A percentile compares a stretch with the other conserved stretches of the same genome.
Conservation (phyloP, 768 basidiomycete genomes). For the Candolleomyces eurysporus region DNA sequence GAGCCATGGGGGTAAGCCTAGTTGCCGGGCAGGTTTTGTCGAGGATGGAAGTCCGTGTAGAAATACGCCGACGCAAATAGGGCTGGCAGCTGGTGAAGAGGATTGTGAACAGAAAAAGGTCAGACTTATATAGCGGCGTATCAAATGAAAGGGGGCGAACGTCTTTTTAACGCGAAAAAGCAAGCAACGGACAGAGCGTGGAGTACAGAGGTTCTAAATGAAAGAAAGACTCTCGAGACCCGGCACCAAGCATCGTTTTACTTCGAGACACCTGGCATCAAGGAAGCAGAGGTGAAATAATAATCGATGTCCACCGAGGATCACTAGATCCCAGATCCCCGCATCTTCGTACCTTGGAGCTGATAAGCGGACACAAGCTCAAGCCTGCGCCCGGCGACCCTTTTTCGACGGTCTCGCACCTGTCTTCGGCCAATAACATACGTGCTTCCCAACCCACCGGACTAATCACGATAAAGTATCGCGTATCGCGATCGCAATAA, state of each 20-base stretch:
- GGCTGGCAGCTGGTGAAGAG: background rate
- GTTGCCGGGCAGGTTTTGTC: background rate
- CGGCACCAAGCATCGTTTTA: background rate
- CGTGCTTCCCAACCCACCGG: conserved; percentile 1
- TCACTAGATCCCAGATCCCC: conserved; percentile 10
- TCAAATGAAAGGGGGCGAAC: background rate
- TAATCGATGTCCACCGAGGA: conserved; percentile 7
- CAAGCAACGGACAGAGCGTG: conserved; percentile 8
- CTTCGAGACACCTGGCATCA: conserved; percentile 3
- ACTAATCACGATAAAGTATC: conserved; percentile 7
- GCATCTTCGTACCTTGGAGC: background rate
- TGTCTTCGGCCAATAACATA: background rate
- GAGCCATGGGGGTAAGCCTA: background rate
- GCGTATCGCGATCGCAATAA: conserved; percentile 6
- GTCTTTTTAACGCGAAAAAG: background rate
- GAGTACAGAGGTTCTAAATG: conserved; percentile 8
- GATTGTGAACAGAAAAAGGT: background rate
- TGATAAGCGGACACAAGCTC: background rate
- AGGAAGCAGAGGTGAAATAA: conserved; percentile 4
- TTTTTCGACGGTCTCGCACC: background rate
- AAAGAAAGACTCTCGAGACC: background rate
- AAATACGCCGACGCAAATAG: background rate
- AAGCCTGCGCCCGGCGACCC: background rate
- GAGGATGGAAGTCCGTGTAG: conserved; percentile 1
- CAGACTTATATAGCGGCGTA: conserved; percentile 9